Evolutionary conservation across 306 rosid genomes (phyloP).

Genomic region (Quercus robur): DNA sequence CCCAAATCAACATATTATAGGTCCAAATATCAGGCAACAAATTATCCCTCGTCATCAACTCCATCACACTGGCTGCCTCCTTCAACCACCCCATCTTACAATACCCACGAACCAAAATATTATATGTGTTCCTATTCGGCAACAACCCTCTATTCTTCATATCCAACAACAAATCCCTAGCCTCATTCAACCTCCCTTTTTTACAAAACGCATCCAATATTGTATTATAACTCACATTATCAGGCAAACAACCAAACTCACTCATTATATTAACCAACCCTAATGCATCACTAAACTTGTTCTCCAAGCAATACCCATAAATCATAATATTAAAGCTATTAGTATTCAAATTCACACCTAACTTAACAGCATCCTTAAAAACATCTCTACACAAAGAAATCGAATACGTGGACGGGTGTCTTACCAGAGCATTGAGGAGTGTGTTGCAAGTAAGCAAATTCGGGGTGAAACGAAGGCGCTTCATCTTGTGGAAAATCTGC

Average conservation of each 20-base stretch:
- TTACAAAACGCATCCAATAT: conserved; percentile 58
- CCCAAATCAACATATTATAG: conserved; percentile 65
- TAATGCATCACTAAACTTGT: conserved; percentile 45
- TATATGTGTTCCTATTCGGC: conserved; percentile 59
- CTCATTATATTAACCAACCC: conserved; percentile 43
- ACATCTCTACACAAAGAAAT: conserved; percentile 31
- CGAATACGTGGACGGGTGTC: conserved; percentile 41
- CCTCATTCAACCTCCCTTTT: conserved; percentile 52
- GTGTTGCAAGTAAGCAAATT: conserved; percentile 72
- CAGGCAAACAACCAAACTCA: conserved; percentile 56
- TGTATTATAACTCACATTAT: conserved; percentile 72
- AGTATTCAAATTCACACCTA: conserved; percentile 45
- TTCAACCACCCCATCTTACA: conserved; percentile 70
- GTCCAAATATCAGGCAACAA: conserved; percentile 77
- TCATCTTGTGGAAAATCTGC: conserved; percentile 68
- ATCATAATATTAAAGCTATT: conserved; percentile 67
- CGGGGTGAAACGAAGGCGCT: conserved; percentile 39
- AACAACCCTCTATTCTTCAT: conserved; percentile 57
- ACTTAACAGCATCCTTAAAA: conserved; percentile 37
- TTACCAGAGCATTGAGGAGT: conserved; percentile 54
- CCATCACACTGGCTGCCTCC: conserved; percentile 66
- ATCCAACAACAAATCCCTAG: conserved; percentile 53
- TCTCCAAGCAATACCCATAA: conserved; percentile 51
- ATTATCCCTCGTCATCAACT: conserved; percentile 52
- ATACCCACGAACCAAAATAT: conserved; percentile 78